Evolutionary conservation across 2,329 filamentous ascomycete species (phyloP), one percentile per base, ranked within the genome.

Genomic region (Fusarium sp.): DNA sequence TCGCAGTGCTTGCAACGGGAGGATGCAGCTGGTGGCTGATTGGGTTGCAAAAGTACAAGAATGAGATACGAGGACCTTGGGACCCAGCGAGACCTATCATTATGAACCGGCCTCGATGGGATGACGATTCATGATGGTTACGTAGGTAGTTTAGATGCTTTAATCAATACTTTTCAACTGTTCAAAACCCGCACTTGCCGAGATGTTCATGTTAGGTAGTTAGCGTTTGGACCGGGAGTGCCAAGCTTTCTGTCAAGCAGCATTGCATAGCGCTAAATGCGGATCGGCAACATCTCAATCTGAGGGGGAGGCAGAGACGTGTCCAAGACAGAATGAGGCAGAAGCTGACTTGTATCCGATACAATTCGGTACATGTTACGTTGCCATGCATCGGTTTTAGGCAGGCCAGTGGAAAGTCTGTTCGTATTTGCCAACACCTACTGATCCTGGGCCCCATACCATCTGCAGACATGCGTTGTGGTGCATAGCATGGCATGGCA

Each of bases 1-100:
- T 93, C 20, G 90, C 91, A 0, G 88, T 90, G 4, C 78, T 97
- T 58, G 90, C 89, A 2, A 97, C 97, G 89, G 96, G 95, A 2
- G 91, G 93, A 11, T 97, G 94, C 78, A 97, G 93, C 77, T 98
- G 94, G 95, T 98, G 96, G 94, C 82, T 99, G 68, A 98, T 99
- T 76, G 92, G 93, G 8, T 80, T 99, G 79, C 96, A 99, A 81
- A 95, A 97, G 82, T 99, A 98, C 81, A 99, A 99, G 84, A 98
- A 98, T 78, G 96, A 98, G 81, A 97, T 99, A 72, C 93, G 94
- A 76, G 96, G 96, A 44, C 96, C 96, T 1, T 99, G 96, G 96
- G 96, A 99, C 81, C 94, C 95, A 18, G 96, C 96, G 6, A 86
- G 94, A 77, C 96, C 96, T 9, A 88, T 96, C 61, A 94, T 96